Percentiles rank a stretch among this genome's conserved stretches.
phyloP scores from a whole-genome alignment of 2,329 filamentous ascomycete genomes.

The Penicillium sp. region DNA sequence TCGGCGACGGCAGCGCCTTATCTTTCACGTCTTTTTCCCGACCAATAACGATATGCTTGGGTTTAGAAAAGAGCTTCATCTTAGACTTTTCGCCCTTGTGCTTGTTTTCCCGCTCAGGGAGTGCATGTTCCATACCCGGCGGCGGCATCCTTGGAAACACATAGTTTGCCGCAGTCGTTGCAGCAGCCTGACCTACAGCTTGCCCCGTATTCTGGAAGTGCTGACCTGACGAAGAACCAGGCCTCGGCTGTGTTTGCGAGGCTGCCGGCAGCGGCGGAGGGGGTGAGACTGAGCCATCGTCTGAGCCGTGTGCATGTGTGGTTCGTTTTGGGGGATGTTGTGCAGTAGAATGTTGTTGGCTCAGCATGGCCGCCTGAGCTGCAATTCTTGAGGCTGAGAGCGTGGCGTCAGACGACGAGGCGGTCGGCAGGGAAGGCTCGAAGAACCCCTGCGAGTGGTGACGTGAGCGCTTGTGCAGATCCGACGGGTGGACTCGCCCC shows the following conservation, averaged over 20 bases:
- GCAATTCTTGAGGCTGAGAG: constrained; percentile 68
- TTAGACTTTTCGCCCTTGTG: constrained; percentile 65
- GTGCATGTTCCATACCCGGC: constrained; percentile 30
- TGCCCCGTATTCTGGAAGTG: constrained; percentile 55
- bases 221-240: constrained; percentile 29
- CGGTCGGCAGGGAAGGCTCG: constrained; percentile 66
- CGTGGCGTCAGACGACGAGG: constrained; percentile 51
- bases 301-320: constrained; percentile 50
- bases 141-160: constrained; percentile 60
- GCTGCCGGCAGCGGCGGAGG: constrained; percentile 34
- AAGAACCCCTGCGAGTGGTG: constrained; percentile 71
- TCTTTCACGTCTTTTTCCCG: constrained; percentile 61
- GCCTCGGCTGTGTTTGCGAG: constrained; percentile 28
- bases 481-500: constrained; percentile 41
- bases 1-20: constrained; percentile 63
- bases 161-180: constrained; percentile 66
- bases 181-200: constrained; percentile 57
- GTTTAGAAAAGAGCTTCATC: constrained; percentile 72
- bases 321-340: constrained; percentile 59
- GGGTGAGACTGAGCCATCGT: constrained; percentile 39
- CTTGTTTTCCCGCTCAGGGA: constrained; percentile 52
- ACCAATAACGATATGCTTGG: constrained; percentile 67
- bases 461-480: constrained; percentile 50
- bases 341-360: constrained; percentile 41
- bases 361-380: constrained; percentile 69